Base-by-base conservation (phyloP, 805 yeast species). In the Candida ovalis region DNA sequence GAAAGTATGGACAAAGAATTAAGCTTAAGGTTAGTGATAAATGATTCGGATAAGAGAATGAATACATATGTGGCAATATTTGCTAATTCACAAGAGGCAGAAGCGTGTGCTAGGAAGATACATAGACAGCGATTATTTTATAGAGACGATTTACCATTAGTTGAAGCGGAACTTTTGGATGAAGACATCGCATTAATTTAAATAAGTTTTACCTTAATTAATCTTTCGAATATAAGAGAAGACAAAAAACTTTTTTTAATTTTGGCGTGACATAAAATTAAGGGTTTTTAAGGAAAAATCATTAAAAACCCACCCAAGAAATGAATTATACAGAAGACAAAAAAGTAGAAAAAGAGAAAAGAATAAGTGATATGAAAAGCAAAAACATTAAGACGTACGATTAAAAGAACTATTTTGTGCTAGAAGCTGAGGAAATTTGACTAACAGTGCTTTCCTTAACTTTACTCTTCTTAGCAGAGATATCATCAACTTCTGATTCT, bases 51-150 rank as follows among this genome's bases (percentile, higher is more conserved):
- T 3, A 36, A 52, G 1, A 47, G 50, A 5, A 30, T 51, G 1
- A 55, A 61, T 4, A 52, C 63, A 2, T 72, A 69, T 53, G 58
- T 80, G 9, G 61, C 80, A 3, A 62, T 70, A 19, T 84, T 84
- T 54, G 68, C 68, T 15, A 70, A 74, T 51, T 49, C 55, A 2
- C 50, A 59, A 2, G 79, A 78, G 48, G 82, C 88, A 2, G 52
- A 50, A 18, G 63, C 80, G 38, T 84, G 83, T 59, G 76, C 75
- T 4, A 61, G 77, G 13, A 74, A 75, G 51, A 74, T 70, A 56
- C 80, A 84, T 59, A 85, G 86, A 2, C 53, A 57, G 19, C 58
- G 56, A 21, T 60, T 68, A 48, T 68, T 64, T 49, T 55, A 59
- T 27, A 60, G 64, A 6, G 28, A 44, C 1, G 43, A 50, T 19